A percentile compares a stretch with the other conserved stretches of the same genome.
Evolutionary conservation across 2,329 filamentous ascomycete species (phyloP).

Genomic region (Phoma sp.): DNA sequence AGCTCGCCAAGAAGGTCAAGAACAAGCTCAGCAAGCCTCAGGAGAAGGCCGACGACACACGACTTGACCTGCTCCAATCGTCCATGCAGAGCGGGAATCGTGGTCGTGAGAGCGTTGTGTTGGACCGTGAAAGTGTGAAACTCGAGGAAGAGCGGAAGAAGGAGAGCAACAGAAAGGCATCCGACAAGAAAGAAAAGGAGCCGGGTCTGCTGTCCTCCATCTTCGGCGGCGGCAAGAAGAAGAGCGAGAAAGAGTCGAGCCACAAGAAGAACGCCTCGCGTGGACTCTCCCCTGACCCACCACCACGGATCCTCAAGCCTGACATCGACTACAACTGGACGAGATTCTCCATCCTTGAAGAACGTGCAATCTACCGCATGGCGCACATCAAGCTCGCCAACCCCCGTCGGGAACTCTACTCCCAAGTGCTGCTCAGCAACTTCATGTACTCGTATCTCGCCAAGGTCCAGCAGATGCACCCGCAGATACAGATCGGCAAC

Average conservation of each 20-base stretch:
- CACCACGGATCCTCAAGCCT: constrained; percentile 74
- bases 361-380: constrained; percentile 97
- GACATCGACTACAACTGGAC: constrained; percentile 98
- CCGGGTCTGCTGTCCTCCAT: constrained; percentile 87
- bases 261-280: constrained; percentile 77
- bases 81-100: constrained; percentile 74
- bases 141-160: constrained; percentile 85
- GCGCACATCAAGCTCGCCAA: constrained; percentile 99
- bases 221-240: constrained; percentile 90
- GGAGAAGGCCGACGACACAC: constrained; percentile 69
- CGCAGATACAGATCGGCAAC: constrained; percentile 88
- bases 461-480: constrained; percentile 98
- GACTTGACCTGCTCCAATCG: constrained; percentile 84
- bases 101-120: constrained; percentile 81
- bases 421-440: constrained; percentile 95
- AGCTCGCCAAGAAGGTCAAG: constrained; percentile 57
- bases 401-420: constrained; percentile 86
- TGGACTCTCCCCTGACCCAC: constrained; percentile 78
- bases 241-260: constrained; percentile 75
- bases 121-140: constrained; percentile 80
- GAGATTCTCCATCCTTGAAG: constrained; percentile 91
- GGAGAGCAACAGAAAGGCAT: constrained; percentile 75
- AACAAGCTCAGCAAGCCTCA: constrained; percentile 71
- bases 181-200: constrained; percentile 89
- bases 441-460: constrained; percentile 99